phyloP scores from a whole-genome alignment of 768 basidiomycete species.

The Omphalotus guepiniiformis region DNA sequence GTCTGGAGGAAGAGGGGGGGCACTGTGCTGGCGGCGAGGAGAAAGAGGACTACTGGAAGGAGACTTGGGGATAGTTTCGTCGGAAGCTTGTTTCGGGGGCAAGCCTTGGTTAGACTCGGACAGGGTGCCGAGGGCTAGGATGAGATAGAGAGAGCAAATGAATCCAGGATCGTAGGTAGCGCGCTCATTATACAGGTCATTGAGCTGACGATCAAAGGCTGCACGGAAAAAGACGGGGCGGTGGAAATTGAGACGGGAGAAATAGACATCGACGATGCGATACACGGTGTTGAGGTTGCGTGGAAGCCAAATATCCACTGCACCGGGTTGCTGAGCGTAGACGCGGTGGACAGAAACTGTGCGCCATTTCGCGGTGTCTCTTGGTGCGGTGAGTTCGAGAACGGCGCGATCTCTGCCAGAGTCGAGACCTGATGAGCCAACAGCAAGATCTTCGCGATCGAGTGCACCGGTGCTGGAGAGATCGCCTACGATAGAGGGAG shows the following conservation, averaged over 20 bases:
- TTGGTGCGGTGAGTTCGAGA: slow-evolving; percentile 48
- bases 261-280: slow-evolving; percentile 66
- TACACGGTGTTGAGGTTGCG: slow-evolving; percentile 67
- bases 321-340: slow-evolving; percentile 18
- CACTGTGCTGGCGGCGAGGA: background rate
- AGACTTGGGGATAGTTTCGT: slow-evolving; percentile 10
- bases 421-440: slow-evolving; percentile 65
- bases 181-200: slow-evolving; percentile 60
- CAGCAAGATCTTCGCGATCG: slow-evolving; percentile 73
- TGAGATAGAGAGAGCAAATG: slow-evolving; percentile 71
- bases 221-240: slow-evolving; percentile 70
- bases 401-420: slow-evolving; percentile 65
- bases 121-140: slow-evolving; percentile 77
- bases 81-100: slow-evolving; percentile 34
- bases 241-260: slow-evolving; percentile 71
- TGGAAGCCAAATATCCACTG: slow-evolving; percentile 59
- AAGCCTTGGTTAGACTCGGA: slow-evolving; percentile 77
- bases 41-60: background rate
- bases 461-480: slow-evolving; percentile 41
- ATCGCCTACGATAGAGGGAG: slow-evolving; percentile 62
- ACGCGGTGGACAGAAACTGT: slow-evolving; percentile 40
- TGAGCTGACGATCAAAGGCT: slow-evolving; percentile 62
- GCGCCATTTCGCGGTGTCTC: slow-evolving; percentile 61
- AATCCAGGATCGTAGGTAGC: slow-evolving; percentile 58
- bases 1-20: slow-evolving; percentile 38